Percentiles rank a stretch among this genome's conserved stretches.
Conservation (phyloP, 768 basidiomycete genomes). For the Mycena capillaripes region DNA sequence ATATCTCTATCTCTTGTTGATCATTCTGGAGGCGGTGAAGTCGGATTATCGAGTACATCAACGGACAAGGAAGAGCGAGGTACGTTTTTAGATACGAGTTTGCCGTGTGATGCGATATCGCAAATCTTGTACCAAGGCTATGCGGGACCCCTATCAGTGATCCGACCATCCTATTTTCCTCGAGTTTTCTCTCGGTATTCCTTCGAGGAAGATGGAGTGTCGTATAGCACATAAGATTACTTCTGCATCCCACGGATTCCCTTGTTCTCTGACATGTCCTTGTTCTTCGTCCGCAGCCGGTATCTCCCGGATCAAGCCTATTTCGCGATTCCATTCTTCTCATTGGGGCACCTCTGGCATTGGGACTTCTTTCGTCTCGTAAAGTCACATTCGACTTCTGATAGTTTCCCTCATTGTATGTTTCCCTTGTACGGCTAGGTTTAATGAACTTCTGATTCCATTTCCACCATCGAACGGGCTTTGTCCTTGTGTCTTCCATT, state of each 20-base stretch:
- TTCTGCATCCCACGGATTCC: background rate
- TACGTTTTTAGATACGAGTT: conserved; percentile 34
- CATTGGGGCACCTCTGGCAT: conserved; percentile 57
- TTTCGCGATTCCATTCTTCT: conserved; percentile 60
- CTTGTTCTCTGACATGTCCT: conserved; percentile 17
- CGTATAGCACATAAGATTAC: conserved; percentile 48
- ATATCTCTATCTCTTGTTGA: conserved; percentile 59
- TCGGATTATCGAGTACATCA: conserved; percentile 69
- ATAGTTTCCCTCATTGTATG: conserved; percentile 8
- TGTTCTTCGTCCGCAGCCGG: conserved; percentile 50
- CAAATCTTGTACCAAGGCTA: conserved; percentile 53
- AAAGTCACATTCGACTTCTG: background rate
- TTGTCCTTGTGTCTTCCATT: conserved; percentile 17
- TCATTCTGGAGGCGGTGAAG: conserved; percentile 49
- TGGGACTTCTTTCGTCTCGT: conserved; percentile 56
- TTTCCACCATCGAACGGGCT: background rate
- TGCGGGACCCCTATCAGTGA: background rate
- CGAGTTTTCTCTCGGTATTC: background rate
- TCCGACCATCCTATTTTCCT: background rate
- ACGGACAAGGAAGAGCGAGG: conserved; percentile 57
- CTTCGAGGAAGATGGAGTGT: conserved; percentile 59
- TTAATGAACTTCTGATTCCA: conserved; percentile 15
- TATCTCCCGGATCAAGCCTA: conserved; percentile 63
- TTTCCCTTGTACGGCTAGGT: conserved; percentile 14
- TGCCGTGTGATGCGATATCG: background rate